Evolutionary conservation across 1,139 yeast genomes (phyloP).

Genomic region (Blastobotrys indianensis): DNA sequence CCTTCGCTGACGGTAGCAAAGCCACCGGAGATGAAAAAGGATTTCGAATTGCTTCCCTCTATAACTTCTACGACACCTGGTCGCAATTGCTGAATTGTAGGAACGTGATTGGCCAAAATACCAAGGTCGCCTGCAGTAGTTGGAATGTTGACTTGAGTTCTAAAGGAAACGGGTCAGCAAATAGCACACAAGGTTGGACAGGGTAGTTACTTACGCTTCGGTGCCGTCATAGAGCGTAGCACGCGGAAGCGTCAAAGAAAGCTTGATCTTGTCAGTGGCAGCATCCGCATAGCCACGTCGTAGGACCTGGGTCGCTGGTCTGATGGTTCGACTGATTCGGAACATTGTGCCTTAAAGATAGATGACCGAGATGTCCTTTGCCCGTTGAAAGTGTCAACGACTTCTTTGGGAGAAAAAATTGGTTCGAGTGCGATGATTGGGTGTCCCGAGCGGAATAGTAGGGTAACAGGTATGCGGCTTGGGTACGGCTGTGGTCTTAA

Average conservation of each 20-base stretch:
- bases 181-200: not conserved
- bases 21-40: conserved; percentile 90
- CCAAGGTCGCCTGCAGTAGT: conserved; percentile 96
- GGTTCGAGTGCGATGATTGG: too few species aligned
- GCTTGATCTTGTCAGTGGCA: conserved; percentile 68
- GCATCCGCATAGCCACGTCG: conserved; percentile 87
- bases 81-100: conserved; percentile 92
- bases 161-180: conserved; percentile 27
- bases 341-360: conserved; percentile 6
- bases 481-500: too few species aligned
- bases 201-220: conserved; percentile 37
- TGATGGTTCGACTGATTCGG: conserved; percentile 35
- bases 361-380: too few species aligned
- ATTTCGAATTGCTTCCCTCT: conserved; percentile 73
- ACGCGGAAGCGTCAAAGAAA: conserved; percentile 68
- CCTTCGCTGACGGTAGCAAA: conserved; percentile 96
- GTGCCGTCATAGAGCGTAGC: conserved; percentile 38
- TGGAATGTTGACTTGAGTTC: conserved; percentile 93
- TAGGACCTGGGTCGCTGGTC: conserved; percentile 50
- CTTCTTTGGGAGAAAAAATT: too few species aligned
- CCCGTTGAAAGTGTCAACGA: too few species aligned
- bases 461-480: too few species aligned
- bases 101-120: conserved; percentile 96
- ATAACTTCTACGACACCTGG: conserved; percentile 95
- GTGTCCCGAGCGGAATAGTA: too few species aligned